These are phyloP conservation scores for Nasturtium officinale DNA, from an alignment of 345 rosid genomes.

Conservation along the genomic window DNA sequence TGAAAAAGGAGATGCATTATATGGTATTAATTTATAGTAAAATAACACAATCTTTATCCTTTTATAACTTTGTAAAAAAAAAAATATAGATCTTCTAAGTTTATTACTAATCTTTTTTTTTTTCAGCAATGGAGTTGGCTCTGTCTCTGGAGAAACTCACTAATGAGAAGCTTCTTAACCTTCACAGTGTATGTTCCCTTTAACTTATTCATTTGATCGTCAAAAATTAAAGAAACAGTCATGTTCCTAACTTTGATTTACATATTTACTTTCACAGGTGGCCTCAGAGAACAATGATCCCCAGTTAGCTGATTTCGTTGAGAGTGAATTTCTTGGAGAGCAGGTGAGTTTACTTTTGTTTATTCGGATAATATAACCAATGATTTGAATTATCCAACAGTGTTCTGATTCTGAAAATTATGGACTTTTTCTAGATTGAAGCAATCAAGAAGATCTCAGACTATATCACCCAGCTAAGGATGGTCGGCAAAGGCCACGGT, in stretches of 20 bases:
- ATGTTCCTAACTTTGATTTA: conserved; percentile 6
- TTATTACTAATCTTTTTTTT: neutral
- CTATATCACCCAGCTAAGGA: conserved; percentile 80
- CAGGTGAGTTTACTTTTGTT: conserved; percentile 50
- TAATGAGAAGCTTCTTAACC: conserved; percentile 72
- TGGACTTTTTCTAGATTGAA: conserved; percentile 54
- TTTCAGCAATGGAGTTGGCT: conserved; percentile 88
- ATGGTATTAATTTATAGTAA: conserved; percentile 42
- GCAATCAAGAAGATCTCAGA: conserved; percentile 83
- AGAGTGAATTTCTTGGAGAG: conserved; percentile 66
- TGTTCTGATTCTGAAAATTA: neutral
- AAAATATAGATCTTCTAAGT: neutral
- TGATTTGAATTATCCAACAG: neutral
- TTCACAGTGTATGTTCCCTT: conserved; percentile 57
- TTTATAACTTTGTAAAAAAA: neutral
- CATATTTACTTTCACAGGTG: conserved; percentile 51
- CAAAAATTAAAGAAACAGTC: neutral
- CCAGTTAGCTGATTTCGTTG: conserved; percentile 71
- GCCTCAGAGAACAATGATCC: conserved; percentile 66
- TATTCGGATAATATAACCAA: neutral
- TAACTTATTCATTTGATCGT: neutral
- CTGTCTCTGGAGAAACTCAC: conserved; percentile 84
- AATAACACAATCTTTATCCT: neutral
- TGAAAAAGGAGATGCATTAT: conserved; percentile 76
- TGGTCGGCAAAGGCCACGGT: conserved; percentile 96